A percentile compares a stretch with the other conserved stretches of the same genome.
Evolutionary conservation across 352 stramenopile species (phyloP).

Genomic region (Phytopythium aichiense): DNA sequence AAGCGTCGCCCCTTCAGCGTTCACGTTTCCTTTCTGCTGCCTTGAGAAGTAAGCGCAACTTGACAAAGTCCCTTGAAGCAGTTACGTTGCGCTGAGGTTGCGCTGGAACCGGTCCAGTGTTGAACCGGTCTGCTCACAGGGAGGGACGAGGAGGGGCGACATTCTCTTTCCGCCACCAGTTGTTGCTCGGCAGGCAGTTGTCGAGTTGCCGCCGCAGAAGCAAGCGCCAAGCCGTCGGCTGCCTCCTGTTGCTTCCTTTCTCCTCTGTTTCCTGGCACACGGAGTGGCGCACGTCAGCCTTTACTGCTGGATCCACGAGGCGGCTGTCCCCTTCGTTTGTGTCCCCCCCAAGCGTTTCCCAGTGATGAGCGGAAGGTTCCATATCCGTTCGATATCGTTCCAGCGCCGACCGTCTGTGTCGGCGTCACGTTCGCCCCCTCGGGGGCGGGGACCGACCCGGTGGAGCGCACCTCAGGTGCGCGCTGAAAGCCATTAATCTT

Average conservation of each 20-base stretch:
- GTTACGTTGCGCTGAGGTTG: background rate
- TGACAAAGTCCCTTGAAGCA: too few species aligned
- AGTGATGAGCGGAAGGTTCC: constrained; percentile 30
- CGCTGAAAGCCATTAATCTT: constrained; percentile 71
- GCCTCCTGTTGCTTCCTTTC: too few species aligned
- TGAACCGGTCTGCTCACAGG: background rate
- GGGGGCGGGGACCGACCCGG: constrained; percentile 12
- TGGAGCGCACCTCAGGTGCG: constrained; percentile 69
- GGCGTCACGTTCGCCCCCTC: constrained; percentile 7
- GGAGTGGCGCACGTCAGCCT: too few species aligned
- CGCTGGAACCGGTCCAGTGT: background rate
- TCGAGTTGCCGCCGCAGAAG: background rate
- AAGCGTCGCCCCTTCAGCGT: too few species aligned
- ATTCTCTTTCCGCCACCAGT: background rate
- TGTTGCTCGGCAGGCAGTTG: background rate
- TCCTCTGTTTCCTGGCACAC: too few species aligned
- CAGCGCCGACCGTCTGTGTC: constrained; percentile 18
- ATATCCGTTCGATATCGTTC: constrained; percentile 29
- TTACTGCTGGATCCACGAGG: too few species aligned
- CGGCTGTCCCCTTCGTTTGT: background rate
- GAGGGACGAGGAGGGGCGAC: background rate
- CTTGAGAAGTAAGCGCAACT: too few species aligned
- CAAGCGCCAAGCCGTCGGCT: too few species aligned
- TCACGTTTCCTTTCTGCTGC: too few species aligned
- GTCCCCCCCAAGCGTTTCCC: constrained; percentile 18